phyloP scores from a whole-genome alignment of 306 rosid species.

The Cicer cuneatum region DNA sequence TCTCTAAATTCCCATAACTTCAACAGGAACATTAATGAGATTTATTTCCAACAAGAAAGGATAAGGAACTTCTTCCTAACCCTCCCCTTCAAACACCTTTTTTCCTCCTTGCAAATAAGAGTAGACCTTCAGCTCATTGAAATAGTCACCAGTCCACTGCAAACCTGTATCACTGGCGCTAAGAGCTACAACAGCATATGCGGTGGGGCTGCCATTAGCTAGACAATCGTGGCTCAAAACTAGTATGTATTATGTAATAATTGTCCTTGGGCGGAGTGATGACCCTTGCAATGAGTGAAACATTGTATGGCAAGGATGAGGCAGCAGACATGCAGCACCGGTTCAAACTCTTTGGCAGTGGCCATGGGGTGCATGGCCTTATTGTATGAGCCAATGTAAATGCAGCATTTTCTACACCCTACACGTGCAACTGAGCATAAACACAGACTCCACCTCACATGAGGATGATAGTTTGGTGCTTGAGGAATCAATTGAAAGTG shows the following conservation, averaged over 20 bases:
- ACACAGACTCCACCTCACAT: conserved; percentile 75
- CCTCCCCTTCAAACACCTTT: too few relatives aligned
- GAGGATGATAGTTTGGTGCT: conserved; percentile 57
- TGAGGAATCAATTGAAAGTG: neutral
- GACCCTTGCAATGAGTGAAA: neutral
- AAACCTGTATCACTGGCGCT: too few relatives aligned
- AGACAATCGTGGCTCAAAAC: neutral
- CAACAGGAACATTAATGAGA: too few relatives aligned
- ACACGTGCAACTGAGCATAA: conserved; percentile 68
- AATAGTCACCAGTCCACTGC: too few relatives aligned
- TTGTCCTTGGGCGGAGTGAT: neutral
- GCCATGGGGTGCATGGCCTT: conserved; percentile 74
- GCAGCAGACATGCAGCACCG: conserved; percentile 74
- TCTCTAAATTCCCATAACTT: too few relatives aligned
- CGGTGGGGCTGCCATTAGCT: neutral
- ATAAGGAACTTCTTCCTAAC: too few relatives aligned
- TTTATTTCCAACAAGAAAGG: too few relatives aligned
- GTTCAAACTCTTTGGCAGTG: conserved; percentile 64
- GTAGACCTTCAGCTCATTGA: too few relatives aligned
- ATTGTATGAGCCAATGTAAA: conserved; percentile 73
- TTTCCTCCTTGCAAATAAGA: too few relatives aligned
- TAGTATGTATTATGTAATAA: neutral
- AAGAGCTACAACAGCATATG: too few relatives aligned
- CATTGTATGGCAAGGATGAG: conserved; percentile 60
- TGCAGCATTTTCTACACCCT: conserved; percentile 91